Percentiles rank a stretch among this genome's conserved stretches.
Evolutionary conservation across 2,329 filamentous ascomycete species (phyloP).

Genomic region (Hypoxylon sp.): DNA sequence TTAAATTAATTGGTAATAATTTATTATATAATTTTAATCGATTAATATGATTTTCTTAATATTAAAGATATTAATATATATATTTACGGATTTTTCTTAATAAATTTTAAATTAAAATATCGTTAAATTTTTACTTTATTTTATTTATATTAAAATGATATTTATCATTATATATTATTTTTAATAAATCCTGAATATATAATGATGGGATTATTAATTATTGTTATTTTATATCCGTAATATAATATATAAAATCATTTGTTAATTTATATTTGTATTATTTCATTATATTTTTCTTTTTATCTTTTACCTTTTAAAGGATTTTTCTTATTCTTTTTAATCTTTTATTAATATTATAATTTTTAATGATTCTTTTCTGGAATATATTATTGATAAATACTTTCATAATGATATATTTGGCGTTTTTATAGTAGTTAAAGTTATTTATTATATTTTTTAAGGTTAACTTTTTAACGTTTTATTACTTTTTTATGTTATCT

Average conservation of each 20-base stretch:
- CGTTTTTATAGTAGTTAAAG: too few relatives aligned
- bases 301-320: too few relatives aligned
- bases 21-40: neutral
- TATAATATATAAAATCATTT: neutral
- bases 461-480: too few relatives aligned
- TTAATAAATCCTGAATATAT: neutral
- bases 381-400: too few relatives aligned
- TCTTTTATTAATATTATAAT: too few relatives aligned
- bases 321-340: too few relatives aligned
- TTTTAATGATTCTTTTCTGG: too few relatives aligned
- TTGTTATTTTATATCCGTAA: neutral
- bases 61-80: neutral
- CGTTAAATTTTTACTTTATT: neutral
- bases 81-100: neutral
- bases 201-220: neutral
- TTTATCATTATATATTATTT: neutral
- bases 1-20: neutral
- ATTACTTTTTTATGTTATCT: too few relatives aligned
- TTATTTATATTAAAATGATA: neutral
- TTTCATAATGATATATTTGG: too few relatives aligned
- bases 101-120: neutral
- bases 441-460: too few relatives aligned
- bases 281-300: too few relatives aligned
- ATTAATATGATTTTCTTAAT: neutral
- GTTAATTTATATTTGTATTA: neutral